Base-by-base conservation (phyloP, 371 early-diverging fungal species). In the Cokeromyces recurvatus region DNA sequence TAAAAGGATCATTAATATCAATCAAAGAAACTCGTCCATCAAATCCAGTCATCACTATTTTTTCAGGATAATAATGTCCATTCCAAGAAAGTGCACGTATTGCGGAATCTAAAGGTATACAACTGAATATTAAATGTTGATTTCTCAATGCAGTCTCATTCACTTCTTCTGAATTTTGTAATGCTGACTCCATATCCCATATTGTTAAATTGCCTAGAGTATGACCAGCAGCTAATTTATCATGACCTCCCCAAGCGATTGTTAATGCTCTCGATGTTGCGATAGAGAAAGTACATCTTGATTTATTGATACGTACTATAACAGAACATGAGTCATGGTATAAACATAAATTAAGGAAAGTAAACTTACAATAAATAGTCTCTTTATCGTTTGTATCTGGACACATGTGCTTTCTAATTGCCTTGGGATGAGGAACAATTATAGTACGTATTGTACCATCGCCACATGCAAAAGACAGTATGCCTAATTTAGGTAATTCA, bases 401-500 rank as follows among this genome's bases (percentile, higher is more conserved):
- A 37, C 19, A 44, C 46, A 53, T 34, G 31, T 44, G 36, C 9
- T 39, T 7, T 50, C 50, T 44, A 36, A 55, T 32, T 66, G 49
- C 57, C 10, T 45, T 32, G 0, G 80, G 78, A 46, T 78, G 71
- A 12, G 83, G 83, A 0, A 82, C 63, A 22, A 68, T 61, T 11
- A 78, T 47, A 3, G 72, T 56, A 6, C 79, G 43, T 15, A 74
- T 25, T 25, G 46, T 55, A 2, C 76, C 76, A 56, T 81, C 77
- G 0, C 83, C 81, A 43, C 77, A 78, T 2, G 62, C 54, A 12
- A 64, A 63, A 2, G 79, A 72, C 15, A 82, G 24, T 15, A 82
- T 54, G 5, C 83, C 83, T 6, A 82, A 42, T 44, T 57, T 62
- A 0, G 58, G 48, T 55, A 57, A n/a, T 5, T 29, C 29, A 32